Evolutionary conservation across 2,329 filamentous ascomycete species (phyloP).

Genomic region (Akanthomyces muscarius): DNA sequence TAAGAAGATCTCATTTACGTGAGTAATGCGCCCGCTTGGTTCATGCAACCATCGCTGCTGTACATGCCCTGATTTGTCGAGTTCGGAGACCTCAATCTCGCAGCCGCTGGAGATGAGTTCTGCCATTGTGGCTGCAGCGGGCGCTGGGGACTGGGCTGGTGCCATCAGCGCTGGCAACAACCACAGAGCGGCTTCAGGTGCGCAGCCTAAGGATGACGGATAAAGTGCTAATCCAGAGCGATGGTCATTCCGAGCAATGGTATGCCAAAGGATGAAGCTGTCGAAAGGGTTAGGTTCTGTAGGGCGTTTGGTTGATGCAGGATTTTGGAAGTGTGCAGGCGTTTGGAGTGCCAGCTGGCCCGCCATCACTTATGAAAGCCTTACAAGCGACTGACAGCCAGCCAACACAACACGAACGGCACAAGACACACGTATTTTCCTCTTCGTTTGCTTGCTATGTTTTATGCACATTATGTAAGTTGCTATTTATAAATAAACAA

Average conservation of each 20-base stretch:
- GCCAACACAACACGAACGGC: neutral
- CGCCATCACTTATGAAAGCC: neutral
- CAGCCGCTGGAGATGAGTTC: conserved; percentile 17
- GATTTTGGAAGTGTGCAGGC: neutral
- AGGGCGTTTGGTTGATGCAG: conserved; percentile 10
- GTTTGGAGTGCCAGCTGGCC: conserved; percentile 1
- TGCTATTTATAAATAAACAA: conserved; percentile 1
- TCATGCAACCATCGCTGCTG: conserved; percentile 34
- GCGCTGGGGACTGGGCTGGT: neutral
- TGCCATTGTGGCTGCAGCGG: conserved; percentile 5
- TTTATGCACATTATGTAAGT: conserved; percentile 9
- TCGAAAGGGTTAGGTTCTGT: neutral
- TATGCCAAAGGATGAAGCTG: neutral
- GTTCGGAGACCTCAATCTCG: conserved; percentile 30
- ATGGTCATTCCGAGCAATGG: neutral
- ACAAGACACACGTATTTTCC: neutral
- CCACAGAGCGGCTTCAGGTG: neutral
- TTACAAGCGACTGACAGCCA: neutral
- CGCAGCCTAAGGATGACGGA: neutral
- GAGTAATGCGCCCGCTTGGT: conserved; percentile 24
- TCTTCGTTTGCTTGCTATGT: neutral
- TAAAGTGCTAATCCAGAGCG: neutral
- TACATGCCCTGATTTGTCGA: conserved; percentile 36
- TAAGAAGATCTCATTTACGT: conserved; percentile 21
- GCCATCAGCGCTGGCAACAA: neutral